Conservation (phyloP, 1,284 basidiomycete genomes). For the Sphaerobolus stellatus region DNA sequence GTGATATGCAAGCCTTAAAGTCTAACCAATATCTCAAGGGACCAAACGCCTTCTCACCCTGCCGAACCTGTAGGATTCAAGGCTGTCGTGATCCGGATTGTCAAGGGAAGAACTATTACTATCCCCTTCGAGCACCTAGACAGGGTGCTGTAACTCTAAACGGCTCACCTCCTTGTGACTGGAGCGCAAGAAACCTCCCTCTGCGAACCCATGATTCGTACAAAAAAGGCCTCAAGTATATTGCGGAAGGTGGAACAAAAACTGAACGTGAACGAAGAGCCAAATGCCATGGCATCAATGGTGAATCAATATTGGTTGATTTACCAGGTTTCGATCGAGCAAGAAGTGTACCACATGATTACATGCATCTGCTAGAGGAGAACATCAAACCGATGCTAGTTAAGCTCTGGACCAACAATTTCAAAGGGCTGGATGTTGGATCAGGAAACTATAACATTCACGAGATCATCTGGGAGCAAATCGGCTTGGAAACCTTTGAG, state of each 20-base stretch:
- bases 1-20: constrained; percentile 34
- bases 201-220: constrained; percentile 35
- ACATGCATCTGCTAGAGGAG: constrained; percentile 32
- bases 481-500: constrained; percentile 27
- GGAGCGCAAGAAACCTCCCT: constrained; percentile 32
- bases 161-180: not conserved
- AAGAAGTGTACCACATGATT: constrained; percentile 27
- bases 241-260: constrained; percentile 27
- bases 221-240: constrained; percentile 31
- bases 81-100: constrained; percentile 29
- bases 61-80: constrained; percentile 31
- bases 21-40: constrained; percentile 32
- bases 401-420: constrained; percentile 32
- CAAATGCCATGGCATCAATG: constrained; percentile 42
- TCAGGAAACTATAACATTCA: constrained; percentile 16
- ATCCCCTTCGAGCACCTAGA: constrained; percentile 32
- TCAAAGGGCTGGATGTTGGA: too few species aligned
- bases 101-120: constrained; percentile 31
- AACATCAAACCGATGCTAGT: constrained; percentile 28
- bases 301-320: constrained; percentile 19
- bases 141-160: not conserved
- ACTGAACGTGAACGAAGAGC: constrained; percentile 27
- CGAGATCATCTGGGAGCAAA: constrained; percentile 26
- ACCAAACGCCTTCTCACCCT: constrained; percentile 30
- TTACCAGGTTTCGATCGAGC: constrained; percentile 25